phyloP scores from a whole-genome alignment of 495 filamentous ascomycete genomes.

The Jackrogersella multiformis region DNA sequence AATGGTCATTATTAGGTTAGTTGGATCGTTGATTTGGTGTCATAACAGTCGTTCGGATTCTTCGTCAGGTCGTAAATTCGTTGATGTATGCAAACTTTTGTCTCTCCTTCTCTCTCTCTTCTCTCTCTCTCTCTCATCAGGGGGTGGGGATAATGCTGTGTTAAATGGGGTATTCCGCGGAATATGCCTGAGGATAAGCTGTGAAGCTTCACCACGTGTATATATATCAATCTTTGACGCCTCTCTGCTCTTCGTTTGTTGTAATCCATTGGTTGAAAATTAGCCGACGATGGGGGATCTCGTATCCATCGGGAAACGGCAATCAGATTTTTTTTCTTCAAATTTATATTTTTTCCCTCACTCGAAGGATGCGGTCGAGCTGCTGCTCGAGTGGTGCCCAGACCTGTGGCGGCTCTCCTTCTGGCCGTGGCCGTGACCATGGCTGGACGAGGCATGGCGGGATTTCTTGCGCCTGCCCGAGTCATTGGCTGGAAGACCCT shows the following conservation, averaged over 20 bases:
- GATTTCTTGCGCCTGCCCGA: conserved; percentile 59
- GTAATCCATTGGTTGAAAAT: conserved; percentile 42
- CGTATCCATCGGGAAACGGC: conserved; percentile 20
- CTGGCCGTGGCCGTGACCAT: conserved; percentile 50
- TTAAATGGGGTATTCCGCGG: conserved; percentile 47
- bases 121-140: conserved; percentile 41
- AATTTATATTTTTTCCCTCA: conserved; percentile 43
- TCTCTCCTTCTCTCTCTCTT: conserved; percentile 47
- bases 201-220: conserved; percentile 64
- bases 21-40: conserved; percentile 16
- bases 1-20: conserved; percentile 35
- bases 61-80: conserved; percentile 22
- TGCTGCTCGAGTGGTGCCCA: conserved; percentile 64
- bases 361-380: conserved; percentile 65
- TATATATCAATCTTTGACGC: conserved; percentile 51
- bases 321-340: conserved; percentile 5
- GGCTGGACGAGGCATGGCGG: conserved; percentile 54
- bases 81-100: conserved; percentile 50
- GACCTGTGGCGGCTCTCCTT: conserved; percentile 55
- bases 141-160: conserved; percentile 25
- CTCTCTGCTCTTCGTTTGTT: conserved; percentile 36
- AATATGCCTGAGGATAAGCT: conserved; percentile 49
- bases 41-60: conserved; percentile 38
- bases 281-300: conserved; percentile 35
- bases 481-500: conserved; percentile 79